phyloP scores from a whole-genome alignment of 139 green algal species.

The Chlorella sp. region DNA sequence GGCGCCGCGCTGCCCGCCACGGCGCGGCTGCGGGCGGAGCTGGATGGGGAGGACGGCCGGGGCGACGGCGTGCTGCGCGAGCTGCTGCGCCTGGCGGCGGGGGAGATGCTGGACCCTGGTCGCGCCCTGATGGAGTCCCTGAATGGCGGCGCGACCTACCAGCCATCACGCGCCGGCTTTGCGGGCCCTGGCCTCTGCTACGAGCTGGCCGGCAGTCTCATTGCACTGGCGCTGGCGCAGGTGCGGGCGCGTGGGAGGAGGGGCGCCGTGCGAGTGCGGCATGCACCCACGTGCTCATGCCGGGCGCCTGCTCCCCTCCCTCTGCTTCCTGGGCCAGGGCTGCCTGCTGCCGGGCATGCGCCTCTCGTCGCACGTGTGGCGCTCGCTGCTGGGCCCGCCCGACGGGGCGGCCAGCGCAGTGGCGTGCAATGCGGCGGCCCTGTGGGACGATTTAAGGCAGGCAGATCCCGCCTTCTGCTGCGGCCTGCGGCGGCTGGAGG shows the following conservation, averaged over 20 bases:
- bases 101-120: conserved; percentile 14
- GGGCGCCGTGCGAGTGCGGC: not conserved
- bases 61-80: conserved; percentile 38
- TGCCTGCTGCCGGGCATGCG: conserved; percentile 32
- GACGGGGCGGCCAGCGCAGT: no score
- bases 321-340: conserved; percentile 1
- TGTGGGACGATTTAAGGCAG: conserved; percentile 18
- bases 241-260: not conserved
- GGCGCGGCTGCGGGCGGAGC: not conserved
- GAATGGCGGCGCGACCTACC: conserved; percentile 27
- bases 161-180: not conserved
- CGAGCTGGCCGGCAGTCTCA: no score
- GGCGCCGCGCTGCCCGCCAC: not conserved
- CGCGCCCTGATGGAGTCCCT: conserved; percentile 23
- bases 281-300: not conserved
- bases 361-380: conserved; percentile 23
- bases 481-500: conserved; percentile 5
- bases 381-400: conserved; percentile 25
- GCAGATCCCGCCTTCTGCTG: conserved; percentile 8
- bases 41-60: conserved; percentile 18
- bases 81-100: conserved; percentile 31
- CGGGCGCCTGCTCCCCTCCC: not conserved
- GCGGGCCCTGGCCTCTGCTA: no score
- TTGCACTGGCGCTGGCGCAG: not conserved
- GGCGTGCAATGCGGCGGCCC: no score